These are phyloP conservation scores for Stephanodiscus triporus DNA, from an alignment of 108 stramenopile genomes.

Conservation along the genomic window DNA sequence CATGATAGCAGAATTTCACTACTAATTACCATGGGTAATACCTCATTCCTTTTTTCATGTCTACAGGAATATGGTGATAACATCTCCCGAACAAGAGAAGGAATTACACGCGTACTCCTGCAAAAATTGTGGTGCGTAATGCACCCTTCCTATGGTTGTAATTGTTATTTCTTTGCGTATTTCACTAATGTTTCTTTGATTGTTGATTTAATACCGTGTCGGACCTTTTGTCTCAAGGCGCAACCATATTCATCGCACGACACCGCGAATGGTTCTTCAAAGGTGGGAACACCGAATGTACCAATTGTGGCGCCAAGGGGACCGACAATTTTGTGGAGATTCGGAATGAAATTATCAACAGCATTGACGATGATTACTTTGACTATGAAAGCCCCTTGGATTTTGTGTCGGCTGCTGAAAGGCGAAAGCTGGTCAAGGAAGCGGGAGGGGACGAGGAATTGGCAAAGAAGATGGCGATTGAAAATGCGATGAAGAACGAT, in stretches of 20 bases:
- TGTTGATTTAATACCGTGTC: neutral
- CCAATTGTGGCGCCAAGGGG: slow-evolving; percentile 83
- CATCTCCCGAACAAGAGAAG: slow-evolving; percentile 87
- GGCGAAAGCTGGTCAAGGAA: slow-evolving; percentile 67
- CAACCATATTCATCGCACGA: slow-evolving; percentile 85
- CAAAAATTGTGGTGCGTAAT: slow-evolving; percentile 64
- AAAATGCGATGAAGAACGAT: slow-evolving; percentile 46
- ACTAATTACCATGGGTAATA: neutral
- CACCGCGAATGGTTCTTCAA: slow-evolving; percentile 87
- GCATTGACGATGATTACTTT: slow-evolving; percentile 83
- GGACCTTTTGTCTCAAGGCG: slow-evolving; percentile 8
- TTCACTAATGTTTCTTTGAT: neutral
- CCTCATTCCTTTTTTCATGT: neutral
- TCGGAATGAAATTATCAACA: slow-evolving; percentile 74
- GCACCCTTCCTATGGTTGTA: neutral
- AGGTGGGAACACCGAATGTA: slow-evolving; percentile 79
- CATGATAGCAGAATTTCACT: neutral
- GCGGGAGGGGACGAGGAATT: slow-evolving; percentile 76
- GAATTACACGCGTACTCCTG: slow-evolving; percentile 81
- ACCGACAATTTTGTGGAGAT: slow-evolving; percentile 82
- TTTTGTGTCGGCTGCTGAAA: slow-evolving; percentile 79
- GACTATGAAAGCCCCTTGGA: slow-evolving; percentile 85
- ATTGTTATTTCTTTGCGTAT: neutral
- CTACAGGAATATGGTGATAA: slow-evolving; percentile 76
- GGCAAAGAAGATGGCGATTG: slow-evolving; percentile 77